Conservation (phyloP, 2,329 filamentous ascomycete genomes). For the Verticillium alfalfae region DNA sequence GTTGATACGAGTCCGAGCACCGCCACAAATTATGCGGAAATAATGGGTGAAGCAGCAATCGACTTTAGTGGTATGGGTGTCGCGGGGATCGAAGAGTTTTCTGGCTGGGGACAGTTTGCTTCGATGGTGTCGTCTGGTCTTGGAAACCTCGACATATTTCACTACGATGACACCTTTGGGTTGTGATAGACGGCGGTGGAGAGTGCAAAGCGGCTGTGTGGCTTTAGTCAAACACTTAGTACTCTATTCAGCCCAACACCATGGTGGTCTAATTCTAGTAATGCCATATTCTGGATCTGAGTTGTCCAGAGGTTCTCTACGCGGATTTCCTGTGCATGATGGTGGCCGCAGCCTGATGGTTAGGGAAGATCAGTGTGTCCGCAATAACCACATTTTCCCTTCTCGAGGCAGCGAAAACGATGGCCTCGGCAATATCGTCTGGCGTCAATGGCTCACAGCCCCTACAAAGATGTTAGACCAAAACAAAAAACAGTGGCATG, state of each 20-base stretch:
- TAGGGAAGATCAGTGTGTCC: slow-evolving; percentile 81
- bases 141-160: background rate
- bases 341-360: slow-evolving; percentile 64
- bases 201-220: too few relatives aligned
- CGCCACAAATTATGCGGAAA: background rate
- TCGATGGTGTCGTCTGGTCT: slow-evolving; percentile 6
- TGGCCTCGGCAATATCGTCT: slow-evolving; percentile 83
- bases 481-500: slow-evolving; percentile 7
- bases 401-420: slow-evolving; percentile 79
- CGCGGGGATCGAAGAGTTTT: slow-evolving; percentile 1
- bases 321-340: slow-evolving; percentile 1
- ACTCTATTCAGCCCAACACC: too few relatives aligned
- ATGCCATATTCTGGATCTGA: background rate
- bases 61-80: background rate
- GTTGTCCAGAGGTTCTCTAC: background rate
- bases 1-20: background rate
- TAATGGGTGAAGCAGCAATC: background rate
- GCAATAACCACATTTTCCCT: slow-evolving; percentile 88
- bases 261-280: background rate
- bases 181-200: background rate
- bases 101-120: slow-evolving; percentile 12
- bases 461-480: slow-evolving; percentile 27
- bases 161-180: background rate
- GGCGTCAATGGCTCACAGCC: slow-evolving; percentile 78
- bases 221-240: too few relatives aligned